Evolutionary conservation across 768 basidiomycete species (phyloP).

Genomic region (Hericium erinaceus): DNA sequence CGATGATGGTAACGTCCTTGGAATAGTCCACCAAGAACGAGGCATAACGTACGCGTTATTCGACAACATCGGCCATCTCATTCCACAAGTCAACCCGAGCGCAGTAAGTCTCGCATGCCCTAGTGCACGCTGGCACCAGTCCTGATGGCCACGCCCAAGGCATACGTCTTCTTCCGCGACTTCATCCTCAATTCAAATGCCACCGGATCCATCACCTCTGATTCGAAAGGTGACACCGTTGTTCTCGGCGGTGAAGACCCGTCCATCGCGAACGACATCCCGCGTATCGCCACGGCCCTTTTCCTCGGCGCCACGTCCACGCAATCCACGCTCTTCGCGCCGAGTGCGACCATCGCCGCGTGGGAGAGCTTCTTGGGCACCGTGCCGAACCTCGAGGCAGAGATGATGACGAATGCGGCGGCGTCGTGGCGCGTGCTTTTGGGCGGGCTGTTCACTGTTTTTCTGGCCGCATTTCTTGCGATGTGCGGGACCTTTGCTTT

Average conservation of each 20-base stretch:
- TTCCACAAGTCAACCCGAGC: conserved; percentile 27
- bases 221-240: conserved; percentile 15
- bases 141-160: conserved; percentile 27
- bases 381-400: conserved; percentile 6
- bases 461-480: too few relatives aligned
- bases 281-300: conserved; percentile 50
- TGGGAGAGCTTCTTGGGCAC: conserved; percentile 23
- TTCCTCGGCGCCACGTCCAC: conserved; percentile 36
- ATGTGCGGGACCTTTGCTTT: too few relatives aligned
- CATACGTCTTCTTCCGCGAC: conserved; percentile 51
- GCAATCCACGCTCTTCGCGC: conserved; percentile 18
- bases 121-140: background rate
- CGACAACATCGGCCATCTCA: conserved; percentile 30
- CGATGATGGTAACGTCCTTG: conserved; percentile 48
- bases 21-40: conserved; percentile 68
- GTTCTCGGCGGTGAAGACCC: conserved; percentile 45
- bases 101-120: conserved; percentile 42
- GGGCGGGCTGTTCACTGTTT: too few relatives aligned
- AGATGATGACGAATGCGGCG: background rate
- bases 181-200: conserved; percentile 57
- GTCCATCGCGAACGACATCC: conserved; percentile 32
- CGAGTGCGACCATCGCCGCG: conserved; percentile 23
- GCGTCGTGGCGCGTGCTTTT: background rate
- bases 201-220: conserved; percentile 43
- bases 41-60: conserved; percentile 39